These are phyloP conservation scores for Aspergillus spinulosporus DNA, from an alignment of 2,329 filamentous ascomycete genomes.

Conservation along the genomic window DNA sequence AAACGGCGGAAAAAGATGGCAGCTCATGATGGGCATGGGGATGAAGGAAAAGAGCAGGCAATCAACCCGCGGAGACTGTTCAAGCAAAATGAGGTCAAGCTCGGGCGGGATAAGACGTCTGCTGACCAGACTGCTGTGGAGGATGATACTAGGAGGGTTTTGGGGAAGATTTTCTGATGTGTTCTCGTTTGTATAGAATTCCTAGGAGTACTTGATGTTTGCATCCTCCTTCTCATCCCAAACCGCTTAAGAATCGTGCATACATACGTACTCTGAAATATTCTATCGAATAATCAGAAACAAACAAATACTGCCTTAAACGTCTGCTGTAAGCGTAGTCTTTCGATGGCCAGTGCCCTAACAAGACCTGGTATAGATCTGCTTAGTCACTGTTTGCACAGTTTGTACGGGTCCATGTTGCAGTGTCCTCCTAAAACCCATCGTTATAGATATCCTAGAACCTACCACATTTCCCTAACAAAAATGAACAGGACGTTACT, in stretches of 20 bases:
- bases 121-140: slow-evolving; percentile 30
- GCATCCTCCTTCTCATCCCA: background rate
- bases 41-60: slow-evolving; percentile 19
- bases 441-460: background rate
- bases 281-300: too few species aligned
- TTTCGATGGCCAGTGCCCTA: background rate
- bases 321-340: background rate
- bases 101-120: slow-evolving; percentile 26
- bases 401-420: background rate
- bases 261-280: too few species aligned
- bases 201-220: slow-evolving; percentile 4
- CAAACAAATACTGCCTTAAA: background rate
- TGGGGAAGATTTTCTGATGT: slow-evolving; percentile 49
- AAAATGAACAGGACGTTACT: slow-evolving; percentile 36
- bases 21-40: slow-evolving; percentile 16
- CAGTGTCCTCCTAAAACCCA: background rate
- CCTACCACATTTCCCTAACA: background rate
- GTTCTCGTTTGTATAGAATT: slow-evolving; percentile 9
- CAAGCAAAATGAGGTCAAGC: slow-evolving; percentile 45
- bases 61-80: slow-evolving; percentile 38
- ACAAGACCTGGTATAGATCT: background rate
- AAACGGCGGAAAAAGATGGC: slow-evolving; percentile 33
- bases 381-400: slow-evolving; percentile 13
- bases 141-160: slow-evolving; percentile 45
- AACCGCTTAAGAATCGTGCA: too few species aligned